Evolutionary conservation across 306 rosid genomes (phyloP).

Genomic region (Prunus davidiana): DNA sequence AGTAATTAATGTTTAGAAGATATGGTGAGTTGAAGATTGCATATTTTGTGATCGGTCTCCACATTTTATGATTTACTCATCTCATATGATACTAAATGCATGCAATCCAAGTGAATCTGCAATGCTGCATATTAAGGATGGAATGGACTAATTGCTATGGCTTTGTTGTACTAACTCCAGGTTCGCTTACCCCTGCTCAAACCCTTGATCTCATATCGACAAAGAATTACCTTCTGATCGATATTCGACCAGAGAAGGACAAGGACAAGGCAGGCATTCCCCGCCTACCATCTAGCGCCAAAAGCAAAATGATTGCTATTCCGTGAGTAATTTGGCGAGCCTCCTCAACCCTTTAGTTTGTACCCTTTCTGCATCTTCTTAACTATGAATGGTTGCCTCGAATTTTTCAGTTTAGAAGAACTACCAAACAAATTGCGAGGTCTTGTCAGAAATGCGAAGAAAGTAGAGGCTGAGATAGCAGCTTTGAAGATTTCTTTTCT

Average conservation of each 20-base stretch:
- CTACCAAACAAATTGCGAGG: slow-evolving; percentile 75
- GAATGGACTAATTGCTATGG: slow-evolving; percentile 12
- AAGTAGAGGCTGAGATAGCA: slow-evolving; percentile 83
- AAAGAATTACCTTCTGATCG: slow-evolving; percentile 59
- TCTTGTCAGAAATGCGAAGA: slow-evolving; percentile 70
- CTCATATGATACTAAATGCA: not conserved
- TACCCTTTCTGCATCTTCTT: not conserved
- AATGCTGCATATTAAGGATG: not conserved
- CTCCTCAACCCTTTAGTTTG: not conserved
- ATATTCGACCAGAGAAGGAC: slow-evolving; percentile 84
- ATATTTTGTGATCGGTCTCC: not conserved
- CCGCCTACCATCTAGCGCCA: slow-evolving; percentile 82
- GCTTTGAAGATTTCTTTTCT: slow-evolving; percentile 81
- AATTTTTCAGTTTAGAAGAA: slow-evolving; percentile 73
- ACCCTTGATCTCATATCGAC: slow-evolving; percentile 72
- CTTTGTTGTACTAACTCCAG: slow-evolving; percentile 36
- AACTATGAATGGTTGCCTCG: not conserved
- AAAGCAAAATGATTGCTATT: slow-evolving; percentile 64
- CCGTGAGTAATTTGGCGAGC: slow-evolving; percentile 61
- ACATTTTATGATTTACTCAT: not conserved
- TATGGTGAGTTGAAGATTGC: not conserved
- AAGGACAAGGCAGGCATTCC: slow-evolving; percentile 89
- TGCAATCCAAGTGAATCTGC: not conserved
- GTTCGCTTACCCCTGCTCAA: slow-evolving; percentile 86
- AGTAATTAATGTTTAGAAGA: not conserved